Percentiles rank a stretch among this genome's conserved stretches.
Evolutionary conservation across 1,139 yeast genomes (phyloP).

Genomic region (Yamadazyma pseudoaaseri): DNA sequence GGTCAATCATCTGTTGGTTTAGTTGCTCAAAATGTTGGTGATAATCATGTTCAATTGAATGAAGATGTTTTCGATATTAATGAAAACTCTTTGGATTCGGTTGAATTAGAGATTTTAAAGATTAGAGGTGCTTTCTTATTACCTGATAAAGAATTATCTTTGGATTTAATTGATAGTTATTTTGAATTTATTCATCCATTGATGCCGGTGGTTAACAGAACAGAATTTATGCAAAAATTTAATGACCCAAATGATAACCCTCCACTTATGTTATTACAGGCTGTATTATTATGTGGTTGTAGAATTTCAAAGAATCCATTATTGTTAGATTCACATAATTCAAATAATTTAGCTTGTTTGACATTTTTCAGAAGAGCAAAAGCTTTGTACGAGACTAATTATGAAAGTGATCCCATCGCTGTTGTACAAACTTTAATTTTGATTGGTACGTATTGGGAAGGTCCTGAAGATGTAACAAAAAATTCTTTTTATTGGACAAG

Average conservation of each 20-base stretch:
- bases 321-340: constrained; percentile 54
- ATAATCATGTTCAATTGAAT: constrained; percentile 42
- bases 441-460: constrained; percentile 74
- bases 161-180: constrained; percentile 60
- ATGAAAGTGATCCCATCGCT: constrained; percentile 69
- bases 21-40: constrained; percentile 44
- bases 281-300: constrained; percentile 69
- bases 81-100: constrained; percentile 53
- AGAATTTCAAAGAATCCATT: constrained; percentile 59
- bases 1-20: constrained; percentile 41
- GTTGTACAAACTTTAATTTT: constrained; percentile 64
- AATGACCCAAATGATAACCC: constrained; percentile 65
- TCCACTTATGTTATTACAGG: constrained; percentile 64
- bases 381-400: constrained; percentile 70
- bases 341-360: constrained; percentile 56
- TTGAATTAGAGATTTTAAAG: constrained; percentile 66
- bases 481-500: constrained; percentile 79
- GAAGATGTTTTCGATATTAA: constrained; percentile 39
- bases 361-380: constrained; percentile 78
- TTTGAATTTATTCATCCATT: constrained; percentile 69
- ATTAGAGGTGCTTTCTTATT: constrained; percentile 70
- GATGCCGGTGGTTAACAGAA: constrained; percentile 69
- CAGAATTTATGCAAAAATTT: constrained; percentile 56
- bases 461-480: constrained; percentile 73
- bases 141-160: constrained; percentile 62